Evolutionary conservation across 1,284 basidiomycete species (phyloP).

Genomic region (Coniferiporia weirii): DNA sequence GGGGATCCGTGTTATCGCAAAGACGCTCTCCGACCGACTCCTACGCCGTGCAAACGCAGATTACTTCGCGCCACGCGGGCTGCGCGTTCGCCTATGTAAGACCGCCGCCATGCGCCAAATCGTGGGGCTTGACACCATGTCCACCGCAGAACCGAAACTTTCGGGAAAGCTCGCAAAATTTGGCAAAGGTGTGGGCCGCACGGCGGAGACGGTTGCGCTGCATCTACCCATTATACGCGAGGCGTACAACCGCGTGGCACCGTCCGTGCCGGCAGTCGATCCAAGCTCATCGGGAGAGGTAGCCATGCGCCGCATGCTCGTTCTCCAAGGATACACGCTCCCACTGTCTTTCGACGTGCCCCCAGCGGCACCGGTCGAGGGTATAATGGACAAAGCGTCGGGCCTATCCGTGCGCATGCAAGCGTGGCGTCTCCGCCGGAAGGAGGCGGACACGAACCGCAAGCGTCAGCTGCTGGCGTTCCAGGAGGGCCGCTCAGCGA

Average conservation of each 20-base stretch:
- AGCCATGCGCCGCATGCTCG: neutral
- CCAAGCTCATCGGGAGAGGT: neutral
- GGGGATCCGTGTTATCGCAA: no score
- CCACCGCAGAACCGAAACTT: neutral
- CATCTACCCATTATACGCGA: conserved; percentile 2
- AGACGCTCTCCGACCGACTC: no score
- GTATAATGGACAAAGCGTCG: conserved; percentile 1
- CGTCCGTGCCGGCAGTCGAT: neutral
- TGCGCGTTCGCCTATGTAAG: conserved; percentile 20
- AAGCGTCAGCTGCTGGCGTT: neutral
- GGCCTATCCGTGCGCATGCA: neutral
- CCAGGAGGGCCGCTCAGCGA: conserved; percentile 1
- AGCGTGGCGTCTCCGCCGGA: neutral
- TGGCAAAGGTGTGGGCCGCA: neutral
- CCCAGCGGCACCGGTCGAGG: neutral
- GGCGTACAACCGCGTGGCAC: neutral
- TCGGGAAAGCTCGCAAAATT: neutral
- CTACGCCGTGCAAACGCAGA: conserved; percentile 16
- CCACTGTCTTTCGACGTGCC: neutral
- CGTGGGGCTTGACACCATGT: neutral
- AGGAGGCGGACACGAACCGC: neutral
- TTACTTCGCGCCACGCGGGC: conserved; percentile 21
- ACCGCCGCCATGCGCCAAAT: conserved; percentile 20
- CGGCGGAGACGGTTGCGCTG: neutral
- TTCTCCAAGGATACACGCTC: neutral